Base-by-base conservation (phyloP, 1,284 basidiomycete genomes). In the Erythrobasidium hasegawianum region DNA sequence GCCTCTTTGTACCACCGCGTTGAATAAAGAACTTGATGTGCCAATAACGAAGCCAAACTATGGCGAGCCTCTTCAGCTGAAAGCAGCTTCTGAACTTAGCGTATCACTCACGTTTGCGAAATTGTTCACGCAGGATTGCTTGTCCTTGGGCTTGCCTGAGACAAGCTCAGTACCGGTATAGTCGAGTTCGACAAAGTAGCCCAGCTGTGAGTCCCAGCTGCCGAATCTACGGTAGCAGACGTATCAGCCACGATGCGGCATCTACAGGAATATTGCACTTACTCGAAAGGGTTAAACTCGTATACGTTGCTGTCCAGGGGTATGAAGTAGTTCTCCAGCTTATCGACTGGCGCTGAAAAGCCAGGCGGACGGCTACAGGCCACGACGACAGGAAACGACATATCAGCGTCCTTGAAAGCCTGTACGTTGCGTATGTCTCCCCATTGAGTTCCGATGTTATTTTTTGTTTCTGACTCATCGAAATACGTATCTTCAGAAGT, bases 21-120 rank as follows among this genome's bases (percentile, higher is more conserved):
- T 77, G 66, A 79, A 79, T 2, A 79, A 74, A 45, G 74, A 78
- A 47, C 69, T 78, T 38, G 77, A 78, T 0, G 78, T 79, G 20
- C 79, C 79, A 60, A 78, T 77, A 43, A 78, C 70, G 57, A 77
- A 81, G 53, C 76, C 75, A 54, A 24, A 40, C 24, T 55, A 24
- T 5, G 39, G 47, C 47, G 22, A 11, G 47, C 10, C 10, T 13
- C 9, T 11, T 11, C 47, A 50, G 47, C 13, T 14, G 13, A 20
- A 49, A n/a, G n/a, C n/a, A n/a, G 18, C n/a, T 40, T 4, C 38
- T 41, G n/a, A 40, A n/a, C n/a, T n/a, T 11, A 9, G n/a, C 38
- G 40, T 87, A 72, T 86, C 87, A 0, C 81, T 81, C 0, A 82
- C 84, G 71, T 86, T 82, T 71, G 87, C 86, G 68, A 87, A 87